A percentile compares a stretch with the other conserved stretches of the same genome.
These are phyloP conservation scores for Colletotrichum echinochloae DNA, from an alignment of 2,329 filamentous ascomycete genomes.

Conservation along the genomic window DNA sequence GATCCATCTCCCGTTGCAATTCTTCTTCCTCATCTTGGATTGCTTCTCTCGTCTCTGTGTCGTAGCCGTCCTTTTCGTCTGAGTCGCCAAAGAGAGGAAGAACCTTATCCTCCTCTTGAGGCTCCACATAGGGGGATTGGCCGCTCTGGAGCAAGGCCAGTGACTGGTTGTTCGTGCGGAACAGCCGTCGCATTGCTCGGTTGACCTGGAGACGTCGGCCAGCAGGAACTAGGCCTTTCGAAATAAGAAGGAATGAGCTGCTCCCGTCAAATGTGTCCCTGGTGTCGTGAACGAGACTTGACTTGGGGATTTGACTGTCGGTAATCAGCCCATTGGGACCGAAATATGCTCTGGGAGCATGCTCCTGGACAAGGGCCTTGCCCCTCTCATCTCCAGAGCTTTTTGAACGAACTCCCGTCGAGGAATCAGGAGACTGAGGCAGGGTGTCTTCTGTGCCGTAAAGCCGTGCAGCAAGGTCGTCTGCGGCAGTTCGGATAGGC, in stretches of 20 bases:
- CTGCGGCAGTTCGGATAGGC: slow-evolving; percentile 23
- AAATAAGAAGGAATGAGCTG: background rate
- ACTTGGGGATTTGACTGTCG: slow-evolving; percentile 28
- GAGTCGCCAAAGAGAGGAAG: slow-evolving; percentile 46
- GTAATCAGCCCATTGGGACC: slow-evolving; percentile 48
- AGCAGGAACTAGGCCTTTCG: slow-evolving; percentile 47
- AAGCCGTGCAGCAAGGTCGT: slow-evolving; percentile 19
- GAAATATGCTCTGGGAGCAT: slow-evolving; percentile 49
- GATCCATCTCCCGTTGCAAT: slow-evolving; percentile 38
- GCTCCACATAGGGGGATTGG: slow-evolving; percentile 63
- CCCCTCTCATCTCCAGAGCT: background rate
- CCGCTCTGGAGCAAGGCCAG: slow-evolving; percentile 29
- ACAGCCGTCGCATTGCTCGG: slow-evolving; percentile 54
- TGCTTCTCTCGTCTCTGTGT: slow-evolving; percentile 70
- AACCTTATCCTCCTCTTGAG: slow-evolving; percentile 56
- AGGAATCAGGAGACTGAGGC: background rate
- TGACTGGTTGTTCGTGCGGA: slow-evolving; percentile 46
- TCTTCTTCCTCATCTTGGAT: slow-evolving; percentile 68
- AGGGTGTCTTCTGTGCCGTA: background rate
- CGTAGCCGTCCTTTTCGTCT: slow-evolving; percentile 61
- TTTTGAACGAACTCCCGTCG: background rate
- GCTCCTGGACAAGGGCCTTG: slow-evolving; percentile 41
- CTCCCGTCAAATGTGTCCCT: slow-evolving; percentile 27
- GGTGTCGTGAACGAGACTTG: slow-evolving; percentile 1
- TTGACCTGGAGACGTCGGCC: slow-evolving; percentile 60